These are phyloP conservation scores for Beta corolliflora DNA, from an alignment of 179 eudicot genomes.

Conservation along the genomic window DNA sequence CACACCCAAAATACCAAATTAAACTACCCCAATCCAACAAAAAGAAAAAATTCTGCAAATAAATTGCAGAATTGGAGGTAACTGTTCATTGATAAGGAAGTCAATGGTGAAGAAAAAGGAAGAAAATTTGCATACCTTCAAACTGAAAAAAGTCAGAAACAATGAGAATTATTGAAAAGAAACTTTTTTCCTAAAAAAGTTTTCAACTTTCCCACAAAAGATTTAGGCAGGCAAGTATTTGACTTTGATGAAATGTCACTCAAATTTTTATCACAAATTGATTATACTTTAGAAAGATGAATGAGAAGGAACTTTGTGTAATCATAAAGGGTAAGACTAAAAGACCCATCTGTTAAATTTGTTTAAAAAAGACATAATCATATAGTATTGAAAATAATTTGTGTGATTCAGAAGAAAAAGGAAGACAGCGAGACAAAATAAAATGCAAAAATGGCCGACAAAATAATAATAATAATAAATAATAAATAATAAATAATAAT, in stretches of 20 bases:
- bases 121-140: constrained; percentile 21
- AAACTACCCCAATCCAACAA: constrained; percentile 2
- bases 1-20: not conserved
- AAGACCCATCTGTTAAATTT: constrained; percentile 11
- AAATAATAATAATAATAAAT: too few species aligned
- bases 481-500: too few species aligned
- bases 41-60: constrained; percentile 4
- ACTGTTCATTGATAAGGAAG: constrained; percentile 19
- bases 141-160: constrained; percentile 1
- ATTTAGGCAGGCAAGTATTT: constrained; percentile 25
- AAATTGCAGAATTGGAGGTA: not conserved
- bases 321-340: constrained; percentile 30
- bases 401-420: constrained; percentile 27
- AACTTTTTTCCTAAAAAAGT: constrained; percentile 16
- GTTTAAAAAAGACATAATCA: not conserved
- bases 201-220: constrained; percentile 28
- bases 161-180: not conserved
- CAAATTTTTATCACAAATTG: not conserved
- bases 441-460: constrained; percentile 38
- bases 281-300: not conserved
- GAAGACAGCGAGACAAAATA: not conserved
- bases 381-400: constrained; percentile 18
- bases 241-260: constrained; percentile 32
- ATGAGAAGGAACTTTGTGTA: constrained; percentile 22
- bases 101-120: constrained; percentile 29